Evolutionary conservation across 2,329 filamentous ascomycete species (phyloP), one percentile per base, ranked within the genome.

Genomic region (Pseudogymnoascus sp.): DNA sequence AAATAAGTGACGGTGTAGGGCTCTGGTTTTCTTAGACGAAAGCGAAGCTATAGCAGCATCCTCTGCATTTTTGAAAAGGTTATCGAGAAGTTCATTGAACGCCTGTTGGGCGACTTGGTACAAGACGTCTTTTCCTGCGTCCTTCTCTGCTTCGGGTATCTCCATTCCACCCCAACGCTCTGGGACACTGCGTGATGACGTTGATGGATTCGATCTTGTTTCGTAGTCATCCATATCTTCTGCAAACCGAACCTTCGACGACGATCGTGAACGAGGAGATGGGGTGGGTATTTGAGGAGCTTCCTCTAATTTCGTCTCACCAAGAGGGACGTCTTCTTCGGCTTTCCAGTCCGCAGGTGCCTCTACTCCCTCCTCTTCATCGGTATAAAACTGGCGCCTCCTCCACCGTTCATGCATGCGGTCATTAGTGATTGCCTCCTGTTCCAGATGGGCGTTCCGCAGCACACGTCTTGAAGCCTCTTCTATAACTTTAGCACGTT

Each of bases 71-170:
- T 89, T 89, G 78, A 99, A 99, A 0, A 99, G 81, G 1, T 87
- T 83, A 72, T 98, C 91, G 0, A 99, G 83, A 1, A 98, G 80
- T 76, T 98, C 92, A 71, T 98, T 97, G 77, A 96, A 91, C 0
- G 92, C 90, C 75, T 96, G 90, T 75, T 97, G 92, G 0, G 91
- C 92, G 34, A 96, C 87, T 74, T 96, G 90, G 72, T 96, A 97
- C 1, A 98, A 79, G 3, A 97, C 89, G 73, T 98, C 73, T 62
- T 74, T 74, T 14, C 73, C 92, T 5, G 91, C 87, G 73, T 96
- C 92, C 65, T 83, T 84, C 74, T 96, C 92, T 0, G 89, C 87
- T 68, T 90, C 86, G 0, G 90, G 89, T 14, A 96, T 87, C 62
- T 92, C 89, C 74, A 90, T 88, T 16, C 88, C 88, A 60, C 88